Percentiles rank a stretch among this genome's conserved stretches.
These are phyloP conservation scores for Gastrolobium villosum DNA, from an alignment of 306 rosid species.

Conservation along the genomic window DNA sequence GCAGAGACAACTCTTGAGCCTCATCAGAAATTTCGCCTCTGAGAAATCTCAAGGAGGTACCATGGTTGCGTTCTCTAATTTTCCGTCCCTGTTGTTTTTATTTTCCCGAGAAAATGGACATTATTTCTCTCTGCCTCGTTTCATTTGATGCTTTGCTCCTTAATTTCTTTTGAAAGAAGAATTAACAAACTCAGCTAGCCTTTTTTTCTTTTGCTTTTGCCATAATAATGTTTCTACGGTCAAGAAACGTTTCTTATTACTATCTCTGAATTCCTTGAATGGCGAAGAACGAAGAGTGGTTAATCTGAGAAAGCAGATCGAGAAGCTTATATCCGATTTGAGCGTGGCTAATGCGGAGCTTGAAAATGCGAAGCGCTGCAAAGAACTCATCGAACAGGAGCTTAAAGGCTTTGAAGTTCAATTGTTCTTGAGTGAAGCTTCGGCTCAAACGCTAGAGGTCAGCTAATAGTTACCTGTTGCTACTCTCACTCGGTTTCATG, in stretches of 20 bases:
- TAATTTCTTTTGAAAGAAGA: neutral
- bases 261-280: neutral
- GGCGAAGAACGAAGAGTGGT: constrained; percentile 76
- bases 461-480: neutral
- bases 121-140: neutral
- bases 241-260: neutral
- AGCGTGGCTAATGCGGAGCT: constrained; percentile 62
- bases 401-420: constrained; percentile 85
- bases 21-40: constrained; percentile 77
- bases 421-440: constrained; percentile 63
- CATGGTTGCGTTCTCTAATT: neutral
- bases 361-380: constrained; percentile 72
- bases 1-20: constrained; percentile 67
- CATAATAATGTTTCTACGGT: neutral
- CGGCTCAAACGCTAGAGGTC: constrained; percentile 77
- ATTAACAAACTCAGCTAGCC: neutral
- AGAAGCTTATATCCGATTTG: constrained; percentile 65
- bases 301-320: constrained; percentile 69
- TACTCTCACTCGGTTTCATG: neutral
- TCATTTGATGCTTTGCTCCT: neutral
- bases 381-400: constrained; percentile 80
- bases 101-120: constrained; percentile 22
- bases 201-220: neutral
- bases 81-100: constrained; percentile 34
- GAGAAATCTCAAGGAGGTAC: constrained; percentile 89